phyloP scores from a whole-genome alignment of 768 basidiomycete genomes.

The Collybia mongolica region DNA sequence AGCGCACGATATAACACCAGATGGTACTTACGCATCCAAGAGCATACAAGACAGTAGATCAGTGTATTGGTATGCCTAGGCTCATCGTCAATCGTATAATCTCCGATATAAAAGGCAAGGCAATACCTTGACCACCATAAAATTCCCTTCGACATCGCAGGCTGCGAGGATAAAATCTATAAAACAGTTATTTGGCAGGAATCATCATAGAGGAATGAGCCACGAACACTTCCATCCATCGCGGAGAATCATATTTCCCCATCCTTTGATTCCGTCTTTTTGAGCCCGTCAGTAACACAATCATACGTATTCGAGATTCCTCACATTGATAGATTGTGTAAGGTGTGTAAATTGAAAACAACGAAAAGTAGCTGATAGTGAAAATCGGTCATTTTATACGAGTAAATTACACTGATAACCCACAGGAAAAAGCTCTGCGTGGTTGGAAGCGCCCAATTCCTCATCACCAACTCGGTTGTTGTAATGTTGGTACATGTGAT shows the following conservation, averaged over 20 bases:
- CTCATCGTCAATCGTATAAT: neutral
- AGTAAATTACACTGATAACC: slow-evolving; percentile 22
- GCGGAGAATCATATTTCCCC: slow-evolving; percentile 66
- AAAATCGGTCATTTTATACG: neutral
- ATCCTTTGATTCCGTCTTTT: slow-evolving; percentile 80
- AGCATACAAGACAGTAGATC: slow-evolving; percentile 88
- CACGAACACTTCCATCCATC: slow-evolving; percentile 88
- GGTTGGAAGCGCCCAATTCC: slow-evolving; percentile 74
- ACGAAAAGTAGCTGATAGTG: slow-evolving; percentile 65
- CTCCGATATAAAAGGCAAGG: neutral
- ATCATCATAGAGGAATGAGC: neutral
- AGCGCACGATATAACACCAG: neutral
- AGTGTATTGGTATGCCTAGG: slow-evolving; percentile 80
- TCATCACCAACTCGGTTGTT: slow-evolving; percentile 69
- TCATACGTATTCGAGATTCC: slow-evolving; percentile 19
- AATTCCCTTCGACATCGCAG: slow-evolving; percentile 88
- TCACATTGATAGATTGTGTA: slow-evolving; percentile 87
- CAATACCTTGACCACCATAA: slow-evolving; percentile 72
- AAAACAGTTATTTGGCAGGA: neutral
- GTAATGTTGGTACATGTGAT: slow-evolving; percentile 89
- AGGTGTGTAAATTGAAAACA: slow-evolving; percentile 78
- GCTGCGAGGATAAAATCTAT: slow-evolving; percentile 75
- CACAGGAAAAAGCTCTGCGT: slow-evolving; percentile 86
- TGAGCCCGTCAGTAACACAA: neutral
- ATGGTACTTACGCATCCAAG: slow-evolving; percentile 70